Percentiles rank a stretch among this genome's conserved stretches.
Evolutionary conservation across 306 rosid genomes (phyloP).

Genomic region (Ammopiptanthus mongolicus): DNA sequence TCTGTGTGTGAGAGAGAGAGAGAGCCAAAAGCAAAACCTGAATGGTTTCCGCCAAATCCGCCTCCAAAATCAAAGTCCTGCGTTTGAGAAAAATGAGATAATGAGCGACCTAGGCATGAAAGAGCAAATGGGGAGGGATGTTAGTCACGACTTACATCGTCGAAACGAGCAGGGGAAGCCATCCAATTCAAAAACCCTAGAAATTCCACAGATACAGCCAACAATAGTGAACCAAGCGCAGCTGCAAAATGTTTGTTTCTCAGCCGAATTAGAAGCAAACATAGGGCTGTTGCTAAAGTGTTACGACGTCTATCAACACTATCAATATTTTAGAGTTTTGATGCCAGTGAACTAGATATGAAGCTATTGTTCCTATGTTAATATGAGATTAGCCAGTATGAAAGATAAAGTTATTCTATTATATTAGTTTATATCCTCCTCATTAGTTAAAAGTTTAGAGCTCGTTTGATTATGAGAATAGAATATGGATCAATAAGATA

Average conservation of each 20-base stretch:
- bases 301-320: too few species aligned
- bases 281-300: too few species aligned
- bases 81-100: background rate
- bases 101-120: background rate
- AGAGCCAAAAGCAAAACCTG: conserved; percentile 39
- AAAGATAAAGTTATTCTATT: too few species aligned
- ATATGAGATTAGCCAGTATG: too few species aligned
- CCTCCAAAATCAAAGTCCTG: conserved; percentile 92
- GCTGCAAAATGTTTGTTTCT: background rate
- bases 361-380: too few species aligned
- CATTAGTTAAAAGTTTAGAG: too few species aligned
- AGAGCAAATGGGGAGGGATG: background rate
- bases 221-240: background rate
- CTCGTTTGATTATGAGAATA: too few species aligned
- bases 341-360: too few species aligned
- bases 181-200: conserved; percentile 23
- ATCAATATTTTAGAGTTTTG: too few species aligned
- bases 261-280: too few species aligned
- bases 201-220: background rate
- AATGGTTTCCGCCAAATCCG: conserved; percentile 50
- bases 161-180: conserved; percentile 43
- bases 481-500: too few species aligned
- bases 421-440: too few species aligned
- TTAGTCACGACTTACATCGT: conserved; percentile 21
- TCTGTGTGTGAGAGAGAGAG: background rate